Evolutionary conservation across 1,284 basidiomycete genomes (phyloP), one percentile per base, ranked within the genome.

Genomic region (Wolfiporia cocos): DNA sequence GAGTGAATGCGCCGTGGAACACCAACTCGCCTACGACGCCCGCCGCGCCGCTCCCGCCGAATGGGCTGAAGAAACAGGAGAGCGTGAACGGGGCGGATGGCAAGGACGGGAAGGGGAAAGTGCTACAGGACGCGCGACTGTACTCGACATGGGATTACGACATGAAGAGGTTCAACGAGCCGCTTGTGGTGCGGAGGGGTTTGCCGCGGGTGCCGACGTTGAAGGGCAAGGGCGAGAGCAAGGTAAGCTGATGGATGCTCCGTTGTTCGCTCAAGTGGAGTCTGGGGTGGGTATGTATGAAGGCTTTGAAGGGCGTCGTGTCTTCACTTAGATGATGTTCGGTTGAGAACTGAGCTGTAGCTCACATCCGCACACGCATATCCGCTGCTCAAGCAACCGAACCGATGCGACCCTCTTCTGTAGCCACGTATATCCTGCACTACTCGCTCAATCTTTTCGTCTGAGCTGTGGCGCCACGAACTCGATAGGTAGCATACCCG

Each of bases 101-200:
- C 43, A 68, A 60, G 46, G 62, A 63, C 31, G 55, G 45, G 44
- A 55, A 44, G 50, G 66, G 49, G 50, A 67, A 70, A 49, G 55
- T 69, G 35, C 63, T 86, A 20, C 78, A 81, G 0, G 84, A 87
- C 48, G 86, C 86, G 11, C 66, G 74, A 37, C 57, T 86, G 45
- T 85, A 70, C 53, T 78, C 82, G 35, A 87, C 85, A 17, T 88
- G 85, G 85, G 80, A 84, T 42, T 82, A 75, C 48, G 84, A 88
- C 52, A 56, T 63, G 34, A 86, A 85, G 62, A 75, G 74, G 47
- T 81, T 68, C 56, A 68, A 67, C 43, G 68, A 74, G n/a, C 67
- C 75, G n/a, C 53, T 79, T 33, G 47, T 53, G 6, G 34, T 58
- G 4, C 58, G 63, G 42, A 47, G 60, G 38, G 54, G 44, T 10